Evolutionary conservation across 116 monocot species (phyloP).

Genomic region (Zostera marina): DNA sequence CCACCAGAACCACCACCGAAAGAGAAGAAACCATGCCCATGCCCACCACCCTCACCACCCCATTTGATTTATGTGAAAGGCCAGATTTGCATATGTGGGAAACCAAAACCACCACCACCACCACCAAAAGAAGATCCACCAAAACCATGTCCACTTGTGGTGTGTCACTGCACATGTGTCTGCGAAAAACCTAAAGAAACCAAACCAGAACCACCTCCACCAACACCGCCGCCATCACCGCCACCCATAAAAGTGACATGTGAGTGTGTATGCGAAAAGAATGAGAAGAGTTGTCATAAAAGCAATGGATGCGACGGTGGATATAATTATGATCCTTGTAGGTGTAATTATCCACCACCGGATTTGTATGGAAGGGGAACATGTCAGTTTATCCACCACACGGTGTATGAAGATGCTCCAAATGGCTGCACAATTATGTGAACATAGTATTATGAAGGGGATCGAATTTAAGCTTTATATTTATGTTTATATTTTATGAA

Average conservation of each 20-base stretch:
- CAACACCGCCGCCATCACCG: too few species aligned
- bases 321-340: not conserved
- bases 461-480: too few species aligned
- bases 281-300: not conserved
- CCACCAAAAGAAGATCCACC: too few species aligned
- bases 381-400: too few species aligned
- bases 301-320: not conserved
- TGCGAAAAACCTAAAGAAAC: too few species aligned
- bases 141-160: too few species aligned
- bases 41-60: not conserved
- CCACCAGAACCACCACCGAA: slow-evolving; percentile 1
- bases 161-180: too few species aligned
- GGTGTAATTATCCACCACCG: not conserved
- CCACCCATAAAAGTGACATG: not conserved
- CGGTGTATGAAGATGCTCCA: not conserved
- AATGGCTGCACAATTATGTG: slow-evolving; percentile 1
- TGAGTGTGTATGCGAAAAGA: not conserved
- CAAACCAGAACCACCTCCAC: too few species aligned
- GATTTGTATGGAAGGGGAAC: not conserved
- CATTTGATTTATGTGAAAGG: not conserved
- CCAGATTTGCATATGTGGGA: not conserved
- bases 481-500: too few species aligned
- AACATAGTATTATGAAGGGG: not conserved
- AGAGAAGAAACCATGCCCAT: too few species aligned
- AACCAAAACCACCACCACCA: too few species aligned